phyloP scores from a whole-genome alignment of 2,329 filamentous ascomycete genomes.

The Albifimbria verrucaria region DNA sequence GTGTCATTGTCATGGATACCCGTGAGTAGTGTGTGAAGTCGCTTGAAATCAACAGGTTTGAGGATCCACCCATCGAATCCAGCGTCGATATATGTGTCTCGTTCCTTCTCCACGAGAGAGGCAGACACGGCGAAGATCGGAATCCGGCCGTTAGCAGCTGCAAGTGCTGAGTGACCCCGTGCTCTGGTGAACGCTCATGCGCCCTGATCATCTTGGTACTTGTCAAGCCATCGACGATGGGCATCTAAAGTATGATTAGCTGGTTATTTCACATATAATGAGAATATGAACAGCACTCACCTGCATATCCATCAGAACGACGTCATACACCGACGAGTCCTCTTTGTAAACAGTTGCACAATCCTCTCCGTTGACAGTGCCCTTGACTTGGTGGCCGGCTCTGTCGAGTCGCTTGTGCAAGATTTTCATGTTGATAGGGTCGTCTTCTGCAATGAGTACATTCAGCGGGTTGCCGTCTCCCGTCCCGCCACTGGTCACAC shows the following conservation, averaged over 20 bases:
- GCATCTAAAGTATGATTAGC: slow-evolving; percentile 62
- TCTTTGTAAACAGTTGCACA: slow-evolving; percentile 71
- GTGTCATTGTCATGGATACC: slow-evolving; percentile 63
- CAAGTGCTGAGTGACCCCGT: slow-evolving; percentile 55
- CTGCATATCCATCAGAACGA: slow-evolving; percentile 91
- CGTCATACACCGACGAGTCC: slow-evolving; percentile 62
- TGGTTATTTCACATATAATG: neutral
- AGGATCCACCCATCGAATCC: slow-evolving; percentile 92
- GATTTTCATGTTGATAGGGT: slow-evolving; percentile 82
- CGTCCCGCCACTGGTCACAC: slow-evolving; percentile 17
- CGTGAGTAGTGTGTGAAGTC: slow-evolving; percentile 64
- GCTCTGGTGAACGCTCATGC: slow-evolving; percentile 54
- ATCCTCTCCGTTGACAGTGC: slow-evolving; percentile 81
- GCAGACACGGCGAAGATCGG: slow-evolving; percentile 88
- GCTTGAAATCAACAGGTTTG: slow-evolving; percentile 80
- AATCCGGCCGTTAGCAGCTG: slow-evolving; percentile 60
- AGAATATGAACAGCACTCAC: slow-evolving; percentile 42
- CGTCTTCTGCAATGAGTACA: slow-evolving; percentile 81
- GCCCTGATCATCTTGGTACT: slow-evolving; percentile 82
- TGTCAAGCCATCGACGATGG: slow-evolving; percentile 79
- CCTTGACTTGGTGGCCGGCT: slow-evolving; percentile 64
- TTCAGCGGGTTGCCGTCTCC: slow-evolving; percentile 37
- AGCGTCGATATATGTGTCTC: slow-evolving; percentile 65
- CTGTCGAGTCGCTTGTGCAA: slow-evolving; percentile 77
- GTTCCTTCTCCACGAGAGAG: slow-evolving; percentile 69